Evolutionary conservation across 768 basidiomycete species (phyloP).

Genomic region (Termitomyces titanicus): DNA sequence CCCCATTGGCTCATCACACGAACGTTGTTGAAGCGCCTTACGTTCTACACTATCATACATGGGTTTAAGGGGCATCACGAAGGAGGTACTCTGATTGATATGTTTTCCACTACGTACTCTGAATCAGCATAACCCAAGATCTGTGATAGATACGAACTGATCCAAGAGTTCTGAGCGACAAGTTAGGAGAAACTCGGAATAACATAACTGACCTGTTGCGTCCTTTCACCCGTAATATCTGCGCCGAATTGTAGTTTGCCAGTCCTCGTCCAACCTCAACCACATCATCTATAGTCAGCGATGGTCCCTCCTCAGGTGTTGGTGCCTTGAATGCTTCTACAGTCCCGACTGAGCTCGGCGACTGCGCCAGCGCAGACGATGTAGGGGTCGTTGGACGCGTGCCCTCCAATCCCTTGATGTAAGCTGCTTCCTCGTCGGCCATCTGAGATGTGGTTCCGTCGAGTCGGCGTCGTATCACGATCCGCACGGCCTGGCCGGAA

Average conservation of each 20-base stretch:
- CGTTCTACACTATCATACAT: constrained; percentile 5
- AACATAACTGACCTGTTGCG: constrained; percentile 77
- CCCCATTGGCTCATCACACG: constrained; percentile 17
- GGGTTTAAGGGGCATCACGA: constrained; percentile 9
- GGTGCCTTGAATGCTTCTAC: constrained; percentile 18
- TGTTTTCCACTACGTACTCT: constrained; percentile 95
- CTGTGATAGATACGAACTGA: constrained; percentile 75
- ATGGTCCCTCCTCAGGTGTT: constrained; percentile 26
- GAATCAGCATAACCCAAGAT: constrained; percentile 92
- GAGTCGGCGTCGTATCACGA: constrained; percentile 51
- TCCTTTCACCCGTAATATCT: constrained; percentile 86
- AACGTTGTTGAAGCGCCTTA: constrained; percentile 13
- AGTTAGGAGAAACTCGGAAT: background rate
- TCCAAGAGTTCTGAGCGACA: constrained; percentile 12
- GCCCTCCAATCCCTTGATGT: constrained; percentile 34
- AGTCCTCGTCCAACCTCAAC: constrained; percentile 92
- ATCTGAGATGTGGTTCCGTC: constrained; percentile 23
- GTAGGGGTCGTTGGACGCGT: constrained; percentile 59
- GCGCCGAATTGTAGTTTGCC: constrained; percentile 93
- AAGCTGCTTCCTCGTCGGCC: constrained; percentile 25
- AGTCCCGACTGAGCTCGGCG: constrained; percentile 29
- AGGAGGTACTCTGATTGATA: constrained; percentile 70
- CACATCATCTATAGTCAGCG: constrained; percentile 45
- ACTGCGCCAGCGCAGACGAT: constrained; percentile 35
- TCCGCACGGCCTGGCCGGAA: constrained; percentile 89